These are phyloP conservation scores for Miscanthus lutarioriparius DNA, from an alignment of 176 grass and related monocot genomes.

Conservation along the genomic window DNA sequence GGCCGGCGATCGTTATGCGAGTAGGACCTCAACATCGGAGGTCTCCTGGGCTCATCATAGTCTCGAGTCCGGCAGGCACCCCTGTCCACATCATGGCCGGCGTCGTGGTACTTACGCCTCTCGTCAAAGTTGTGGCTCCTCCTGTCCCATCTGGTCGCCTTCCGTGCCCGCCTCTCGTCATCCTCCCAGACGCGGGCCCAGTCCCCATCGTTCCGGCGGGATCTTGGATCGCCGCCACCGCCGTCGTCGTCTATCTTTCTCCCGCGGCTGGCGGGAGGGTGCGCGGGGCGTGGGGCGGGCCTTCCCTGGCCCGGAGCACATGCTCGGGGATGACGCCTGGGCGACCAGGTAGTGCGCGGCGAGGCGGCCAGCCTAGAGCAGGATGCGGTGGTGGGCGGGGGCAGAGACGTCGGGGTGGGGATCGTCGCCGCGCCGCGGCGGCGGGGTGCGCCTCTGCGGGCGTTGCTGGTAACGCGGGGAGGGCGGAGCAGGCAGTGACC, in stretches of 20 bases:
- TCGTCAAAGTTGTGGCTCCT: slow-evolving; percentile 50
- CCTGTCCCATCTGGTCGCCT: slow-evolving; percentile 46
- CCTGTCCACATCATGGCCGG: neutral
- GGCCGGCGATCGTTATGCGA: slow-evolving; percentile 47
- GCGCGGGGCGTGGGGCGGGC: slow-evolving; percentile 15
- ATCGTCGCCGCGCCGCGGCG: slow-evolving; percentile 11
- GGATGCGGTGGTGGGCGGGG: slow-evolving; percentile 15
- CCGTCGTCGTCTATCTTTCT: slow-evolving; percentile 36
- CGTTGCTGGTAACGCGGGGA: too few species aligned
- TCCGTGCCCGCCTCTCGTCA: slow-evolving; percentile 34
- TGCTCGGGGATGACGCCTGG: slow-evolving; percentile 48
- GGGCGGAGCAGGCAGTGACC: slow-evolving; percentile 16
- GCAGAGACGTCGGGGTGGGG: neutral
- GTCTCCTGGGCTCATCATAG: slow-evolving; percentile 36
- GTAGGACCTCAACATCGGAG: slow-evolving; percentile 37
- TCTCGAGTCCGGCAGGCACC: slow-evolving; percentile 34
- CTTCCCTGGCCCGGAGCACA: slow-evolving; percentile 43
- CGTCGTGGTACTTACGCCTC: slow-evolving; percentile 32
- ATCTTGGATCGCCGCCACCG: slow-evolving; percentile 23
- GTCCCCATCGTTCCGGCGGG: slow-evolving; percentile 14
- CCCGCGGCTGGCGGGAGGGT: neutral
- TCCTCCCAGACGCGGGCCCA: slow-evolving; percentile 43
- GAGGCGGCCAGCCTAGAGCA: slow-evolving; percentile 62
- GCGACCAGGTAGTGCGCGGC: slow-evolving; percentile 59
- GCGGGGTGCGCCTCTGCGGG: slow-evolving; percentile 24